Conservation (phyloP, 306 rosid species). For the Glycine soja region DNA sequence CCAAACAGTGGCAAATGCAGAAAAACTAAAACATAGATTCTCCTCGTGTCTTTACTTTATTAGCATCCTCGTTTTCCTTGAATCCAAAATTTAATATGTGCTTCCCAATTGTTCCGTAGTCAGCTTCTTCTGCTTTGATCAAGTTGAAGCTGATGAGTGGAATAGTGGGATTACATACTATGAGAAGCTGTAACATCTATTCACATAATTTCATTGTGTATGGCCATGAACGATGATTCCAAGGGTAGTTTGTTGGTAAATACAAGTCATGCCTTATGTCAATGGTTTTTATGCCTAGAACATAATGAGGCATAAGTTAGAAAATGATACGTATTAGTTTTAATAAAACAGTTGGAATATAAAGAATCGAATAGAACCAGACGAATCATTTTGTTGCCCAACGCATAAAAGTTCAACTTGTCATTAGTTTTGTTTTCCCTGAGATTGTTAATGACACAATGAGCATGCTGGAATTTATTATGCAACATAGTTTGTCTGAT, state of each 20-base stretch:
- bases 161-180: constrained; percentile 34
- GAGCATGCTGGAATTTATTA: background rate
- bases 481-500: background rate
- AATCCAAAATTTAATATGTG: constrained; percentile 4
- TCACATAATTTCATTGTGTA: constrained; percentile 4
- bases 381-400: too few relatives aligned
- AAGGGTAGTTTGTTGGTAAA: background rate
- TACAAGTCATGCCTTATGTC: constrained; percentile 25
- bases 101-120: constrained; percentile 25
- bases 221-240: constrained; percentile 27
- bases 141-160: constrained; percentile 7
- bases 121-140: constrained; percentile 23
- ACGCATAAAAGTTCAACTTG: background rate
- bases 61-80: constrained; percentile 12
- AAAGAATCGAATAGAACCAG: too few relatives aligned
- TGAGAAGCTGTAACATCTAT: constrained; percentile 20
- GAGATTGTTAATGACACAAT: background rate
- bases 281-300: background rate
- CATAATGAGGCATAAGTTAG: background rate
- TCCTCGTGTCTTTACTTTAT: constrained; percentile 1
- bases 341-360: too few relatives aligned
- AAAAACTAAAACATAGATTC: constrained; percentile 30
- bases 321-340: background rate
- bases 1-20: constrained; percentile 2
- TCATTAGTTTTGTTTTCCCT: background rate